Evolutionary conservation across 2,329 filamentous ascomycete species (phyloP), one percentile per base, ranked within the genome.

Genomic region (Acrodontium crateriforme): DNA sequence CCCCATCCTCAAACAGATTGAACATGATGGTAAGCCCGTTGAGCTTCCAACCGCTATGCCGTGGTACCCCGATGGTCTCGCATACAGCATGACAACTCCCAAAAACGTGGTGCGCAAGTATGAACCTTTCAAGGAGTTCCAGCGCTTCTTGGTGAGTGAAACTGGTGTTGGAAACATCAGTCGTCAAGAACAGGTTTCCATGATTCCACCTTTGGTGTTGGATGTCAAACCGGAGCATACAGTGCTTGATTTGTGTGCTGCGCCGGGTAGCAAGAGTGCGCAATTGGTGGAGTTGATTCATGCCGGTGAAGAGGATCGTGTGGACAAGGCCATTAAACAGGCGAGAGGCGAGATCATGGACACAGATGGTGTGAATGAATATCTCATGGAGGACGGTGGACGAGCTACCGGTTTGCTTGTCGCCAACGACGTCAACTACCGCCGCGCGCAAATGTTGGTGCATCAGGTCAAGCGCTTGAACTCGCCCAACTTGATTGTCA

Each of bases 391-490:
- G 40, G 87, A 95, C 45, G 72, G 83, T 47, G 89, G 89, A 37
- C 70, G 89, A 46, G 78, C 85, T 2, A 95, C 87, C 4, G 89
- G 89, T 18, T 65, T 98, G 23, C 67, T 98, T 31, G 79, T 98
- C 42, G 89, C 89, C 37, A 98, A 98, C 57, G 89, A 98, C 49
- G 75, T 81, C 45, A 89, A 98, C 55, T 94, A 94, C 63, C 91
- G 87, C 64, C 79, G 89, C 40, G 83, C 83, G 31, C 89, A 95
- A 58, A 89, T 98, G 80, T 62, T 98, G 52, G 82, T 94, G 25
- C 89, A 98, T 55, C 89, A 98, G 58, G 79, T 95, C 47, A 98
- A 98, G 67, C 79, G 89, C 36, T 67, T 98, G 27, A 93, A 87
- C 38, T 95, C 89, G 4, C 87, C 89, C 3, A 98, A 98, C 53